Evolutionary conservation across 129 eudicot genomes (phyloP).

Genomic region (Tagetes patula): DNA sequence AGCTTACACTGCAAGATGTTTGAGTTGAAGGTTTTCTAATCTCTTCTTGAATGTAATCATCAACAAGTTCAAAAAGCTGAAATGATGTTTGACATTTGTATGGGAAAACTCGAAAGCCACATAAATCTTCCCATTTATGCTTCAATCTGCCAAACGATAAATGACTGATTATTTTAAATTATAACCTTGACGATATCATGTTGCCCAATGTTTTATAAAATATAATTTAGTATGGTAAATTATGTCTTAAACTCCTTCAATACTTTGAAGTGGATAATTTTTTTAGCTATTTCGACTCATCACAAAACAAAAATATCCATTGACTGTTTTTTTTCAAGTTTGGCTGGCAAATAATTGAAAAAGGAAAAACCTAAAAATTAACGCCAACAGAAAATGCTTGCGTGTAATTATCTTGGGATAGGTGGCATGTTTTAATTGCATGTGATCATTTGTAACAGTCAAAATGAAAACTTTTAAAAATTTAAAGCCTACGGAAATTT

Average conservation of each 20-base stretch:
- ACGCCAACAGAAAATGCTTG: background rate
- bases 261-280: background rate
- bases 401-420: background rate
- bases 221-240: background rate
- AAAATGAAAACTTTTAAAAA: no score
- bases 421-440: background rate
- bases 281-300: no score
- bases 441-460: background rate
- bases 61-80: constrained; percentile 76
- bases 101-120: constrained; percentile 76
- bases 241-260: background rate
- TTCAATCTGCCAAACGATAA: constrained; percentile 41
- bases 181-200: background rate
- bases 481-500: background rate
- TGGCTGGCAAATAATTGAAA: background rate
- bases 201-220: background rate
- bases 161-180: background rate
- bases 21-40: constrained; percentile 57
- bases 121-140: constrained; percentile 74
- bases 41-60: constrained; percentile 87
- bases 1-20: constrained; percentile 64
- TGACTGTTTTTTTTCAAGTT: background rate
- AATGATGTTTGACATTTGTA: constrained; percentile 58
- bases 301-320: background rate
- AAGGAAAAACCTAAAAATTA: background rate